phyloP scores from a whole-genome alignment of 78 protist species.

The Dictyostelium firmibasis region DNA sequence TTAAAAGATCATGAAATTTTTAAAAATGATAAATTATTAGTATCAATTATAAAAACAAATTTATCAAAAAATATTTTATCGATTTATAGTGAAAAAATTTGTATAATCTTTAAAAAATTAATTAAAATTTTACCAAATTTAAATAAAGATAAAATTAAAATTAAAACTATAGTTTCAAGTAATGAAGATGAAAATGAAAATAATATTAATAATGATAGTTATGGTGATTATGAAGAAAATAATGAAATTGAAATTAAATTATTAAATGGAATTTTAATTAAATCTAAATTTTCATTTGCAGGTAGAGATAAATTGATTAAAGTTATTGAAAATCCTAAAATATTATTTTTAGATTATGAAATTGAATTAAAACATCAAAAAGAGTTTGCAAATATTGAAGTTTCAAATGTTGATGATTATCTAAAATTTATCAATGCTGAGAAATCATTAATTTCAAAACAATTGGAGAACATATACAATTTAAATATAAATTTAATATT shows the following conservation, averaged over 20 bases:
- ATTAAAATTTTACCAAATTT: neutral
- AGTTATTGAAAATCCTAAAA: constrained; percentile 15
- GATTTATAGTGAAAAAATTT: neutral
- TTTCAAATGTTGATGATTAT: neutral
- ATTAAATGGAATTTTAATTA: constrained; percentile 29
- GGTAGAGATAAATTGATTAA: constrained; percentile 5
- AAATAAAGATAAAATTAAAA: neutral
- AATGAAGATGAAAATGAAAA: neutral
- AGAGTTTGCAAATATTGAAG: constrained; percentile 23
- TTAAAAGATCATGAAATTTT: neutral
- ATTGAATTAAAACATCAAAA: constrained; percentile 48
- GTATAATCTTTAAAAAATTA: neutral
- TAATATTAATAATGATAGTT: neutral
- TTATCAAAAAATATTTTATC: constrained; percentile 42
- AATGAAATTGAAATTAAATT: neutral
- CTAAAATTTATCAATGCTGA: neutral
- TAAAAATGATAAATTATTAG: neutral
- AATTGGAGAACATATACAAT: neutral
- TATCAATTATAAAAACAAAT: constrained; percentile 23
- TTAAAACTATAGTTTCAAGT: neutral
- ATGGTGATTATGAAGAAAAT: neutral
- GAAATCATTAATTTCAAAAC: neutral
- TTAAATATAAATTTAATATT: neutral
- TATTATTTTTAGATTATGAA: constrained; percentile 24
- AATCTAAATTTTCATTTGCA: constrained; percentile 38